phyloP scores from a whole-genome alignment of 495 filamentous ascomycete genomes.

The Talaromyces trachyspermus region DNA sequence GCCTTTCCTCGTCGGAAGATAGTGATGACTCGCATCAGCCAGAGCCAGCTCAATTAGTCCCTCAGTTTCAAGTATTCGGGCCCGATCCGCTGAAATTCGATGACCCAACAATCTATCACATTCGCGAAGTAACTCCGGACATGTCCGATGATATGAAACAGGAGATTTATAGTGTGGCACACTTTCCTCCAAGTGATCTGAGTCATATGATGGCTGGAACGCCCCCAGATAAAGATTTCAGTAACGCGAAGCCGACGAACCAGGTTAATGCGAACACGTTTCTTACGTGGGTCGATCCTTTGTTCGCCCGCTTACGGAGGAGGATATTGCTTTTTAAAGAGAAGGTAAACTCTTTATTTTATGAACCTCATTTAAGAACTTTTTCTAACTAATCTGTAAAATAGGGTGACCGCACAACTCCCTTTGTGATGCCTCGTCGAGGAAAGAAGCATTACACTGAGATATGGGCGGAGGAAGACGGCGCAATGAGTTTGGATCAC shows the following conservation, averaged over 20 bases:
- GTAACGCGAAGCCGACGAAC: conserved; percentile 83
- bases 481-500: conserved; percentile 59
- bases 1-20: conserved; percentile 49
- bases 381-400: conserved; percentile 13
- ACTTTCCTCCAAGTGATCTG: conserved; percentile 74
- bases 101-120: conserved; percentile 92
- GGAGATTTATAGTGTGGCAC: conserved; percentile 77
- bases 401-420: conserved; percentile 67
- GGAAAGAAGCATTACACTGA: conserved; percentile 82
- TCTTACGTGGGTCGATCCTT: conserved; percentile 76
- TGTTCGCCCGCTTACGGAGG: conserved; percentile 83
- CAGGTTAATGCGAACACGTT: conserved; percentile 92
- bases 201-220: conserved; percentile 77
- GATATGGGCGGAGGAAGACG: conserved; percentile 90
- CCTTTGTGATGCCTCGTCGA: conserved; percentile 80
- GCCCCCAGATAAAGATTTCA: conserved; percentile 89
- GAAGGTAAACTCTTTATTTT: conserved; percentile 35
- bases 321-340: conserved; percentile 92
- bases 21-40: conserved; percentile 67
- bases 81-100: conserved; percentile 86
- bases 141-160: conserved; percentile 78
- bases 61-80: conserved; percentile 77
- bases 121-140: conserved; percentile 60
- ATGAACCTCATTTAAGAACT: neutral
- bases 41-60: conserved; percentile 64